These are phyloP conservation scores for Blastobotrys peoriensis DNA, from an alignment of 805 yeast genomes.

Conservation along the genomic window DNA sequence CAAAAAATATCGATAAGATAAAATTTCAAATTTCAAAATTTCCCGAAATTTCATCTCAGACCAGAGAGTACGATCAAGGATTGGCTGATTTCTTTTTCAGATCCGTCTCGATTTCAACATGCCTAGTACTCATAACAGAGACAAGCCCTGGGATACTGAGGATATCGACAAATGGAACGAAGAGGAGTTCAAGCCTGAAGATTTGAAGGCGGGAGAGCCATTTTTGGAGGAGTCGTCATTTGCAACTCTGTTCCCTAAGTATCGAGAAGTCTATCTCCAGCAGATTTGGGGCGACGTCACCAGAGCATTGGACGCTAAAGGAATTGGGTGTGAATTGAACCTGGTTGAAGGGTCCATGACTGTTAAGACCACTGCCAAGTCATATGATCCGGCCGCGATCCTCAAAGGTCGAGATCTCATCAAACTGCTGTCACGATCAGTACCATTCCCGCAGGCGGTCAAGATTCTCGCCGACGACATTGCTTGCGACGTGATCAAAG, in stretches of 20 bases:
- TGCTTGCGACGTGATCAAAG: slow-evolving; percentile 95
- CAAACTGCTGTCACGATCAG: slow-evolving; percentile 89
- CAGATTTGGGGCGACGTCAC: slow-evolving; percentile 94
- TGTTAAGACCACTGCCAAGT: slow-evolving; percentile 90
- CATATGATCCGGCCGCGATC: slow-evolving; percentile 90
- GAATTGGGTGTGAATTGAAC: slow-evolving; percentile 78
- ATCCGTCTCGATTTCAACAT: too few species aligned
- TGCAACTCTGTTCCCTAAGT: slow-evolving; percentile 92
- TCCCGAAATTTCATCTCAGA: too few species aligned
- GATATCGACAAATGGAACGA: slow-evolving; percentile 90
- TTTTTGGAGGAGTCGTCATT: slow-evolving; percentile 95
- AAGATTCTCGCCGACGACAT: slow-evolving; percentile 85
- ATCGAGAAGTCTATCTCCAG: slow-evolving; percentile 84
- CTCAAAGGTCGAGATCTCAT: slow-evolving; percentile 92
- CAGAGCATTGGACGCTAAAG: slow-evolving; percentile 58
- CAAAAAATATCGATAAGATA: too few species aligned
- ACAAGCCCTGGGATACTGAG: slow-evolving; percentile 97
- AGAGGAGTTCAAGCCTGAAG: slow-evolving; percentile 85
- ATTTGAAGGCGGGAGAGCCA: slow-evolving; percentile 77
- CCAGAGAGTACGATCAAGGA: too few species aligned
- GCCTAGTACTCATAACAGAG: slow-evolving; percentile 91
- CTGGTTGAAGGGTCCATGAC: slow-evolving; percentile 97
- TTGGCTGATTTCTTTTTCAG: too few species aligned
- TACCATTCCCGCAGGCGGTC: slow-evolving; percentile 93
- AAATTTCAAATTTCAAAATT: too few species aligned